These are phyloP conservation scores for Sorghum bicolor DNA, from an alignment of 176 grass and related monocot genomes.

Conservation along the genomic window DNA sequence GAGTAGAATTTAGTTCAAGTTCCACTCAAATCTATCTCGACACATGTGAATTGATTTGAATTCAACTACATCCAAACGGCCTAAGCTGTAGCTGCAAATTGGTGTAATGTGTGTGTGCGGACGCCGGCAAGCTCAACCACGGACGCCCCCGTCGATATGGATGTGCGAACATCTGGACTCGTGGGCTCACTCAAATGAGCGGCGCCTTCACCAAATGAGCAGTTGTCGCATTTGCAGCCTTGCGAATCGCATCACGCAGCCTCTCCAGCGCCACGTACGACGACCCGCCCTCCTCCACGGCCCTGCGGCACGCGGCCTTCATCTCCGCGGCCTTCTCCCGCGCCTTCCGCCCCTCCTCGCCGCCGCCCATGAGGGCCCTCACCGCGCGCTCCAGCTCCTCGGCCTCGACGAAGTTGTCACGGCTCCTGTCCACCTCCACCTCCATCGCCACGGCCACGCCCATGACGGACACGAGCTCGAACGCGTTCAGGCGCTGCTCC, in stretches of 20 bases:
- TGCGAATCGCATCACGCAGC: constrained; percentile 16
- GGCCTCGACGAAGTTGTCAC: constrained; percentile 29
- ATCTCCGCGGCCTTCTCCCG: constrained; percentile 36
- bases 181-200: background rate
- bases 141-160: background rate
- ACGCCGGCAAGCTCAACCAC: background rate
- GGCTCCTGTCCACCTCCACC: constrained; percentile 21
- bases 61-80: too few relatives aligned
- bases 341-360: constrained; percentile 33
- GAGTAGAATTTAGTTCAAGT: too few relatives aligned
- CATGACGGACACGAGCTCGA: constrained; percentile 25
- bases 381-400: constrained; percentile 51
- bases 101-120: background rate
- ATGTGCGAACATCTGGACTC: background rate
- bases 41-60: too few relatives aligned
- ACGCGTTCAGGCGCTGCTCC: constrained; percentile 67
- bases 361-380: constrained; percentile 29
- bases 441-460: constrained; percentile 30
- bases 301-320: constrained; percentile 34
- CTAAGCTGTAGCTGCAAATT: background rate
- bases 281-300: constrained; percentile 27
- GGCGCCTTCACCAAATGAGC: background rate
- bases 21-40: too few relatives aligned
- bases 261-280: constrained; percentile 20
- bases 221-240: background rate